A percentile compares a stretch with the other conserved stretches of the same genome.
These are phyloP conservation scores for Tulasnella sp. DNA, from an alignment of 768 basidiomycete species.

Conservation along the genomic window DNA sequence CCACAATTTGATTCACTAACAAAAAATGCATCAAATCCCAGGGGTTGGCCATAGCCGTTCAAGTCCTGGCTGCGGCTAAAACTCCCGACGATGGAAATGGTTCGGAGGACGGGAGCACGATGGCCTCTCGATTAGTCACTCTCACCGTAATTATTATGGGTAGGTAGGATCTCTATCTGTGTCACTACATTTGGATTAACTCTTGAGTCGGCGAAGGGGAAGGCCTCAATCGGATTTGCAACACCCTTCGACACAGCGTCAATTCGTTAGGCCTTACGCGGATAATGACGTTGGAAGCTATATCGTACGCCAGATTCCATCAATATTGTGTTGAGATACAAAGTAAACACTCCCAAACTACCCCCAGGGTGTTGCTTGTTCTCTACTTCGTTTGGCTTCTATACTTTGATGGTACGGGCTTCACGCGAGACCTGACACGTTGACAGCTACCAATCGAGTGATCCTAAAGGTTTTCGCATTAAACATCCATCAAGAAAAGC, in stretches of 20 bases:
- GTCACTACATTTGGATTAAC: not conserved
- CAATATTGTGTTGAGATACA: not conserved
- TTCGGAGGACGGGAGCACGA: not conserved
- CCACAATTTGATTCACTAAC: not conserved
- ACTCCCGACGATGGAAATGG: not conserved
- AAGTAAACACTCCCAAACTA: not conserved
- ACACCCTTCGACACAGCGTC: not conserved
- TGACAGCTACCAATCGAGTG: too few relatives aligned
- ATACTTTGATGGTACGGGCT: not conserved
- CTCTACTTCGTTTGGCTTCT: not conserved
- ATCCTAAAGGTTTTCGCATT: not conserved
- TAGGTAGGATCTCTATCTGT: not conserved
- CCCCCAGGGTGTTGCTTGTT: not conserved
- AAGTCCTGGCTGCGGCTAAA: not conserved
- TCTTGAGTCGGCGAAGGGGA: not conserved
- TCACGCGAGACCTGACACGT: too few relatives aligned
- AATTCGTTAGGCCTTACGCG: not conserved
- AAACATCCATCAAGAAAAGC: not conserved
- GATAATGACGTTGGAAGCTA: not conserved
- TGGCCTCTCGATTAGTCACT: not conserved
- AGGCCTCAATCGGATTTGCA: not conserved
- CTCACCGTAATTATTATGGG: not conserved
- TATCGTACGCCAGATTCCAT: not conserved
- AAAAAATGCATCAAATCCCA: not conserved
- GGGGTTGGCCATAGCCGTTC: not conserved